These are phyloP conservation scores for Gossypium longicalyx DNA, from an alignment of 345 rosid genomes.

Conservation along the genomic window DNA sequence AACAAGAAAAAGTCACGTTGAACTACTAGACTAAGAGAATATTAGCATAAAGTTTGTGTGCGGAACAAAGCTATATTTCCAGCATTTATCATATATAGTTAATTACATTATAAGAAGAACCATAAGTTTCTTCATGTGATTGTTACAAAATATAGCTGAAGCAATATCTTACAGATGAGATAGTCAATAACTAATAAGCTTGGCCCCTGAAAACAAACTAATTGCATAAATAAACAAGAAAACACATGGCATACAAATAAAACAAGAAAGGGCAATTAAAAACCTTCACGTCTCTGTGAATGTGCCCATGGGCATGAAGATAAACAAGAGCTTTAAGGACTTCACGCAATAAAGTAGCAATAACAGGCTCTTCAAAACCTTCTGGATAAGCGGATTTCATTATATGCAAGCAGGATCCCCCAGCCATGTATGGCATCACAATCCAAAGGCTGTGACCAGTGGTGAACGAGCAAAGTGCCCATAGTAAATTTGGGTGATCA, in stretches of 20 bases:
- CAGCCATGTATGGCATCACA: constrained; percentile 99
- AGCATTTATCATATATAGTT: background rate
- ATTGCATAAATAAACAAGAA: background rate
- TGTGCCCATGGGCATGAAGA: constrained; percentile 91
- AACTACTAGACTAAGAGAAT: background rate
- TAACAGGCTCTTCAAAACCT: constrained; percentile 96
- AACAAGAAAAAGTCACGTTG: background rate
- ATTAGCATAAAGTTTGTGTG: background rate
- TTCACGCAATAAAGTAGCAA: constrained; percentile 79
- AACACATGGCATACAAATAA: background rate
- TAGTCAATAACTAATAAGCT: background rate
- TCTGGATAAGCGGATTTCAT: constrained; percentile 78
- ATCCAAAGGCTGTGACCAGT: constrained; percentile 84
- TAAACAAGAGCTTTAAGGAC: constrained; percentile 94
- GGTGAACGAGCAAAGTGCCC: constrained; percentile 90
- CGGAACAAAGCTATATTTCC: background rate
- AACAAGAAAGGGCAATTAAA: constrained; percentile 15
- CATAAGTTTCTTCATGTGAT: background rate
- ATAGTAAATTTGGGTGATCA: constrained; percentile 77
- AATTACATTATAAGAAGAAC: background rate
- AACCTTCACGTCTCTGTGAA: constrained; percentile 98
- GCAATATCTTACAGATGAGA: background rate
- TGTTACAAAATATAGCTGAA: constrained; percentile 1
- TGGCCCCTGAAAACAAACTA: constrained; percentile 2
- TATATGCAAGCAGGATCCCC: constrained; percentile 95